These are phyloP conservation scores for Clonostachys sp. DNA, from an alignment of 2,329 filamentous ascomycete genomes.

Conservation along the genomic window DNA sequence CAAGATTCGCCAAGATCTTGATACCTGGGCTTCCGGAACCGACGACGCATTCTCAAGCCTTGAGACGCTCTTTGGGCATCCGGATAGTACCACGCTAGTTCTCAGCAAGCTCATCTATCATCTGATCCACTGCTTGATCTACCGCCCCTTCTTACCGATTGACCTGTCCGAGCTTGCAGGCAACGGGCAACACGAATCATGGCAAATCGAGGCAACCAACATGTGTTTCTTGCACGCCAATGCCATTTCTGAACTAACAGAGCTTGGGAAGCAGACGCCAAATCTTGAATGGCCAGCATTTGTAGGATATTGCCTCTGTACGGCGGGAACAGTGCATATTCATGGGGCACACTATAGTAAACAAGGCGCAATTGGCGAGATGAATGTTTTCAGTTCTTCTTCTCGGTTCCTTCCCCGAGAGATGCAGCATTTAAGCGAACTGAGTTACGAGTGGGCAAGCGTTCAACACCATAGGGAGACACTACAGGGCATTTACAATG, in stretches of 20 bases:
- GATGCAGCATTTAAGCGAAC: constrained; percentile 73
- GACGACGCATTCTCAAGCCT: constrained; percentile 75
- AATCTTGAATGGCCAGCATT: constrained; percentile 83
- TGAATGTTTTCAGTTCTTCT: constrained; percentile 58
- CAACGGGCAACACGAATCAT: constrained; percentile 80
- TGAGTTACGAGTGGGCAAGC: constrained; percentile 71
- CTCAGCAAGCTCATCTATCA: constrained; percentile 86
- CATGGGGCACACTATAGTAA: constrained; percentile 78
- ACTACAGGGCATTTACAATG: constrained; percentile 70
- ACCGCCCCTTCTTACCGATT: constrained; percentile 81
- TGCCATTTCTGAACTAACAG: constrained; percentile 77
- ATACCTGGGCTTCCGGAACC: constrained; percentile 79
- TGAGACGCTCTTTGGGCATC: constrained; percentile 69
- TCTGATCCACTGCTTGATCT: constrained; percentile 80
- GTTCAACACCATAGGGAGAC: constrained; percentile 78
- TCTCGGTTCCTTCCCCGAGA: constrained; percentile 71
- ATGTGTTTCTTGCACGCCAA: constrained; percentile 84
- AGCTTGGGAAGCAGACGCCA: constrained; percentile 69
- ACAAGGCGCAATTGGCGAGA: constrained; percentile 39
- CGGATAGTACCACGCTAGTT: constrained; percentile 73
- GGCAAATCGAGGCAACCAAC: constrained; percentile 89
- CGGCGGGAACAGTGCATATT: constrained; percentile 82
- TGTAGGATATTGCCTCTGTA: constrained; percentile 81
- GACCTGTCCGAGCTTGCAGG: constrained; percentile 77
- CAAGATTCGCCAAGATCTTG: constrained; percentile 79